These are phyloP conservation scores for Myxozyma geophila DNA, from an alignment of 805 yeast genomes.

Conservation along the genomic window DNA sequence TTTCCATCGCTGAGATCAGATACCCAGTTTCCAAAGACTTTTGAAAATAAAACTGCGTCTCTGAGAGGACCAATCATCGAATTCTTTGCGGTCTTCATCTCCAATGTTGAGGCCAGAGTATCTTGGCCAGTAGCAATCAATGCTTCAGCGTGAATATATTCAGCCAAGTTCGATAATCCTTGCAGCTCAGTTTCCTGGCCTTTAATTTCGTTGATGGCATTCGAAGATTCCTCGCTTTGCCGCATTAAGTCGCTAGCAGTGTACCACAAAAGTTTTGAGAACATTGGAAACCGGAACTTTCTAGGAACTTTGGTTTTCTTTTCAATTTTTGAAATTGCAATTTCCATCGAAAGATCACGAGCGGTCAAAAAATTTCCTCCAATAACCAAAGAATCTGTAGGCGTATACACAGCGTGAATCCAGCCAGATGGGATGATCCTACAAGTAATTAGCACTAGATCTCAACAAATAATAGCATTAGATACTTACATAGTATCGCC, in stretches of 20 bases:
- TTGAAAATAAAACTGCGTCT: slow-evolving; percentile 21
- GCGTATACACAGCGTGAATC: slow-evolving; percentile 90
- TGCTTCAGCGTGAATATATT: slow-evolving; percentile 24
- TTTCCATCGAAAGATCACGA: slow-evolving; percentile 64
- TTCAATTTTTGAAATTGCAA: slow-evolving; percentile 67
- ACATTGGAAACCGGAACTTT: slow-evolving; percentile 77
- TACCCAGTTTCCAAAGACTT: slow-evolving; percentile 30
- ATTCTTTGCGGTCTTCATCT: slow-evolving; percentile 29
- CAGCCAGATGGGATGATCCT: slow-evolving; percentile 84
- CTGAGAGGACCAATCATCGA: slow-evolving; percentile 19
- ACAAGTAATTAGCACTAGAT: background rate
- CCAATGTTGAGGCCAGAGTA: slow-evolving; percentile 18
- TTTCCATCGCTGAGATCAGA: background rate
- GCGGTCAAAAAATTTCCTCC: slow-evolving; percentile 87
- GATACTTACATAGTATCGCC: slow-evolving; percentile 68
- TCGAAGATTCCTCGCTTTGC: background rate
- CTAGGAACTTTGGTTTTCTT: slow-evolving; percentile 70
- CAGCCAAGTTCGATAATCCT: slow-evolving; percentile 23
- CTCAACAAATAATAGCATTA: background rate
- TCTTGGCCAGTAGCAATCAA: slow-evolving; percentile 19
- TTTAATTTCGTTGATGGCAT: background rate
- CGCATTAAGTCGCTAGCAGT: slow-evolving; percentile 54
- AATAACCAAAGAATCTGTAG: slow-evolving; percentile 75
- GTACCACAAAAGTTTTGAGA: slow-evolving; percentile 71
- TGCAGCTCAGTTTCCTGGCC: slow-evolving; percentile 1